Evolutionary conservation across 495 filamentous ascomycete genomes (phyloP).

Genomic region (Penicillium lagena): DNA sequence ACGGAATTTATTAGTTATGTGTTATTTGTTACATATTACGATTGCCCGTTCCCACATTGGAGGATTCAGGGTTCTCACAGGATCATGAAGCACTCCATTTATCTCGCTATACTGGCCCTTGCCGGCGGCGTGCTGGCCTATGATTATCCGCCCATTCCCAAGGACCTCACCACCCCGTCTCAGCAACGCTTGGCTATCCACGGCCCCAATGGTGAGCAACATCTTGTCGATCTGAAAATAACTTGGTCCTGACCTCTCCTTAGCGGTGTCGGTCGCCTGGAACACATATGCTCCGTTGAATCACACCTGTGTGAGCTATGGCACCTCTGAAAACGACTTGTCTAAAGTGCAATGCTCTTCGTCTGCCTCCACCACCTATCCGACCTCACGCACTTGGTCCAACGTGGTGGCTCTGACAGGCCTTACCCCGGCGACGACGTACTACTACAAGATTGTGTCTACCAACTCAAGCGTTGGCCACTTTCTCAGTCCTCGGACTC

Average conservation of each 20-base stretch:
- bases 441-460: slow-evolving; percentile 52
- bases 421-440: slow-evolving; percentile 39
- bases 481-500: slow-evolving; percentile 48
- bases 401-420: slow-evolving; percentile 38
- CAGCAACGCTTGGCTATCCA: slow-evolving; percentile 54
- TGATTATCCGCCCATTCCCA: slow-evolving; percentile 44
- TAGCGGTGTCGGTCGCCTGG: slow-evolving; percentile 53
- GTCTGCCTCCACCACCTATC: slow-evolving; percentile 37
- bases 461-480: slow-evolving; percentile 48
- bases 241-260: background rate
- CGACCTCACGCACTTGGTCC: slow-evolving; percentile 44
- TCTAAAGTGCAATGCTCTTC: slow-evolving; percentile 28
- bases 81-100: too few species aligned
- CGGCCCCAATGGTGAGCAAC: slow-evolving; percentile 42
- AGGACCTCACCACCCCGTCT: slow-evolving; percentile 48
- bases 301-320: slow-evolving; percentile 40
- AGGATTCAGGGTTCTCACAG: too few species aligned
- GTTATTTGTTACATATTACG: too few species aligned
- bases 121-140: slow-evolving; percentile 3
- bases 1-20: too few species aligned
- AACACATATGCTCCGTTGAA: slow-evolving; percentile 40
- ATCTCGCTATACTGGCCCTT: too few species aligned
- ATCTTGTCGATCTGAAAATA: background rate
- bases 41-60: too few species aligned
- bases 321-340: slow-evolving; percentile 23